phyloP scores from a whole-genome alignment of 495 filamentous ascomycete genomes.

The Podospora conica region DNA sequence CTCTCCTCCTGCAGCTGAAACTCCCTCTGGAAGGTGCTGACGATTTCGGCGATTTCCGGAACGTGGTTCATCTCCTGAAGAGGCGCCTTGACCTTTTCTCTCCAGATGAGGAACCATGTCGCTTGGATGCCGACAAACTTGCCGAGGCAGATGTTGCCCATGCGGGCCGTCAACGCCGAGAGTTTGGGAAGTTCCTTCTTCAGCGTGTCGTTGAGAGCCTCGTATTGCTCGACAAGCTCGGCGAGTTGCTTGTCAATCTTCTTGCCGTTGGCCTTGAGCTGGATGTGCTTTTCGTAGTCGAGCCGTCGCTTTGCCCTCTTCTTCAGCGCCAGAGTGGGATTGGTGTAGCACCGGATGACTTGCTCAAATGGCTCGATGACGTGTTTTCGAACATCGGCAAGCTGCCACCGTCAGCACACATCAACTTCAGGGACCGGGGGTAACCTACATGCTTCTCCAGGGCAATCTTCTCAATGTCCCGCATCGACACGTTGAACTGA shows the following conservation, averaged over 20 bases:
- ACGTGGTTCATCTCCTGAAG: constrained; percentile 57
- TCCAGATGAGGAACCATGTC: constrained; percentile 72
- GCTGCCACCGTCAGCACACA: constrained; percentile 38
- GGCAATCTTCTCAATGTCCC: constrained; percentile 69
- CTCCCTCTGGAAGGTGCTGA: constrained; percentile 65
- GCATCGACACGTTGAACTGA: constrained; percentile 70
- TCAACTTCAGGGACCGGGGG: neutral
- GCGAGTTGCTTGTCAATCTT: constrained; percentile 73
- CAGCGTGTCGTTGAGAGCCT: constrained; percentile 82
- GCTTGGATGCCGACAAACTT: constrained; percentile 78
- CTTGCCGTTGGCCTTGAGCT: constrained; percentile 61
- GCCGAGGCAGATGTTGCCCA: constrained; percentile 71
- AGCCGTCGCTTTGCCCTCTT: constrained; percentile 85
- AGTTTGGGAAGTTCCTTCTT: constrained; percentile 90
- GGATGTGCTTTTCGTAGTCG: constrained; percentile 66
- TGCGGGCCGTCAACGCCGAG: constrained; percentile 66
- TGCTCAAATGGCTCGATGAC: constrained; percentile 84
- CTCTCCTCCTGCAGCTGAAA: constrained; percentile 55
- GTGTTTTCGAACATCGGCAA: constrained; percentile 66
- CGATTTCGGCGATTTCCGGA: constrained; percentile 60
- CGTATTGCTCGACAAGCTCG: constrained; percentile 78
- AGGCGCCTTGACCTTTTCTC: constrained; percentile 68
- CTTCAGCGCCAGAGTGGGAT: constrained; percentile 77
- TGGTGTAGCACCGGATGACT: constrained; percentile 71
- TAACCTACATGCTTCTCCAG: constrained; percentile 79